phyloP scores from a whole-genome alignment of 768 basidiomycete genomes.

The Glaciozyma antarctica region DNA sequence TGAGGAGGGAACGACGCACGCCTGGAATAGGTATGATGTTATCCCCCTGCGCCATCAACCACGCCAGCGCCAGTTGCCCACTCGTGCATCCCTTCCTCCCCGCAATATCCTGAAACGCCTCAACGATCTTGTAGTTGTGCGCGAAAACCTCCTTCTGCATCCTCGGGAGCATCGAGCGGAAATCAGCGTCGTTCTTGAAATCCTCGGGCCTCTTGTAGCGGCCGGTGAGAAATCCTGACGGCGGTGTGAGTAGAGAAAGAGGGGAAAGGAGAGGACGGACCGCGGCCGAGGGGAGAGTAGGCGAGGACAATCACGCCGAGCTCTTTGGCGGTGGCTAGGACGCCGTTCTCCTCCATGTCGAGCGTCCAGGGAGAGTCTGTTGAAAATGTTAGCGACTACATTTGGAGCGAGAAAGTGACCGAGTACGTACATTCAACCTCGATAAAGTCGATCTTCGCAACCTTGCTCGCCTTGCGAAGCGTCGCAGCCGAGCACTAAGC shows the following conservation, averaged over 20 bases:
- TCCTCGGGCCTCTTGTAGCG: slow-evolving; percentile 39
- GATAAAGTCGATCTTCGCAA: slow-evolving; percentile 49
- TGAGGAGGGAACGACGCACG: not conserved
- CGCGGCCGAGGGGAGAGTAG: slow-evolving; percentile 14
- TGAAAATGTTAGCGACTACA: not conserved
- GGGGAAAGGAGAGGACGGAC: slow-evolving; percentile 28
- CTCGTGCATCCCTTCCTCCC: slow-evolving; percentile 39
- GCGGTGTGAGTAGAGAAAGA: not conserved
- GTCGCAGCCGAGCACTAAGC: slow-evolving; percentile 39
- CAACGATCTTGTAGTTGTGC: slow-evolving; percentile 10
- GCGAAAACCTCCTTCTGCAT: slow-evolving; percentile 45
- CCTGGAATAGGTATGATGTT: slow-evolving; percentile 37
- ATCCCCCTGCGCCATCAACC: slow-evolving; percentile 36
- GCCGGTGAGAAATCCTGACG: slow-evolving; percentile 31
- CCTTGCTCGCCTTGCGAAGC: slow-evolving; percentile 43
- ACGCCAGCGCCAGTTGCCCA: slow-evolving; percentile 43
- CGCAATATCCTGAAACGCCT: slow-evolving; percentile 37
- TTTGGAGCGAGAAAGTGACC: not conserved
- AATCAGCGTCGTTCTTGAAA: slow-evolving; percentile 40
- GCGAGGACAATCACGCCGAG: slow-evolving; percentile 40
- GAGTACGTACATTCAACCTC: slow-evolving; percentile 24
- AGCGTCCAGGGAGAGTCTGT: slow-evolving; percentile 37
- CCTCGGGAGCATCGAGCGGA: slow-evolving; percentile 41
- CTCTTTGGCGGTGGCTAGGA: slow-evolving; percentile 39
- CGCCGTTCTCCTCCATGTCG: slow-evolving; percentile 34